Evolutionary conservation across 1,139 yeast species (phyloP).

Genomic region (Scheffersomyces quercinus): DNA sequence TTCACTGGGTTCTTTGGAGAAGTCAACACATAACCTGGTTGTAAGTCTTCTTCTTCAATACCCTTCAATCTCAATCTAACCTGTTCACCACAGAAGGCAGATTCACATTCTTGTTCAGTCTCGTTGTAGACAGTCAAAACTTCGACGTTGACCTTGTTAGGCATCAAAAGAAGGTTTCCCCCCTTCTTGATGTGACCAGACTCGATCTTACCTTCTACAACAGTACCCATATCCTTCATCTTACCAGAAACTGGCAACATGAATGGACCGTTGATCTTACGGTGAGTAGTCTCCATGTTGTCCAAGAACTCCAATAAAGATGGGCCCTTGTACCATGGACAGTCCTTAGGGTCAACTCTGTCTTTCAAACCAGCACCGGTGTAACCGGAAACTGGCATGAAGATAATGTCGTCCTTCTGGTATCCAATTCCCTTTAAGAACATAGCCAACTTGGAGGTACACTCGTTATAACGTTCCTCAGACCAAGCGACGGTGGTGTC

Average conservation of each 20-base stretch:
- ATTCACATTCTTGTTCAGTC: conserved; percentile 90
- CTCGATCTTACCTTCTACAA: conserved; percentile 97
- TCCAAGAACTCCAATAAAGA: conserved; percentile 88
- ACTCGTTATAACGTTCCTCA: conserved; percentile 92
- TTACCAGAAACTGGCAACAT: conserved; percentile 95
- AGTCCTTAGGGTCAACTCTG: conserved; percentile 64
- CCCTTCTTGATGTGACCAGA: conserved; percentile 90
- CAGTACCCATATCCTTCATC: conserved; percentile 94
- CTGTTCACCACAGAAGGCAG: conserved; percentile 95
- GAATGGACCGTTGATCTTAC: conserved; percentile 91
- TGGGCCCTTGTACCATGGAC: conserved; percentile 96
- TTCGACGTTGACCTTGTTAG: conserved; percentile 81
- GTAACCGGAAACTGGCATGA: conserved; percentile 97
- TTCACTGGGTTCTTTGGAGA: conserved; percentile 86
- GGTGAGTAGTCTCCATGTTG: conserved; percentile 73
- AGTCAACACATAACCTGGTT: conserved; percentile 87
- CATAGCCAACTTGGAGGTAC: conserved; percentile 74
- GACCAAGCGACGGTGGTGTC: conserved; percentile 97
- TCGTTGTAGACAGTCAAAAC: conserved; percentile 87
- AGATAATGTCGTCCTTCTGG: conserved; percentile 76
- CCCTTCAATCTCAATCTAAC: conserved; percentile 92
- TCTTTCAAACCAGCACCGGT: conserved; percentile 97
- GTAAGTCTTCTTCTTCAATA: conserved; percentile 94
- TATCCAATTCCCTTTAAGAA: conserved; percentile 93
- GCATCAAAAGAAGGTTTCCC: conserved; percentile 80